phyloP scores from a whole-genome alignment of 2,329 filamentous ascomycete genomes.

The Colletotrichum falcatum region DNA sequence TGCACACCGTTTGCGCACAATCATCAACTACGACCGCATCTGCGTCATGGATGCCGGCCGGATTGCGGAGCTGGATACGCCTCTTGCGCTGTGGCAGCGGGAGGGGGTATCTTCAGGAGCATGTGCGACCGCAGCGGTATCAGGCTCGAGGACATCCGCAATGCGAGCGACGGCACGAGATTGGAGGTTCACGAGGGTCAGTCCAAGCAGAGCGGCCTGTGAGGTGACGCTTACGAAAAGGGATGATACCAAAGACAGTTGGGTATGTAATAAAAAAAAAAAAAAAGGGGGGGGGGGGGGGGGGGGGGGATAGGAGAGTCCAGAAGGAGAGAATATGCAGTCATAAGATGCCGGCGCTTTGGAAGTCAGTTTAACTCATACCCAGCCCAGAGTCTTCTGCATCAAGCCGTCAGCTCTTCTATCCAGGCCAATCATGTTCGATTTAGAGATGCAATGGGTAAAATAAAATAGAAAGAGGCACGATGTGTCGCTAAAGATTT shows the following conservation, averaged over 20 bases:
- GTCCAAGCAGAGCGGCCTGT: constrained; percentile 39
- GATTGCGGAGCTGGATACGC: constrained; percentile 89
- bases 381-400: not conserved
- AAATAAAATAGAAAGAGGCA: no score
- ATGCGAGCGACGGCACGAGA: constrained; percentile 54
- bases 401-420: not conserved
- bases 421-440: not conserved
- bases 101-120: constrained; percentile 81
- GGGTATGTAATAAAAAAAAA: not conserved
- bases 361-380: not conserved
- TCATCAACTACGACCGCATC: constrained; percentile 94
- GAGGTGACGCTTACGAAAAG: not conserved
- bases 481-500: not conserved
- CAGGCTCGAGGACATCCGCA: constrained; percentile 64
- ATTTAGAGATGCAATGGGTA: not conserved
- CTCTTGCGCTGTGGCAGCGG: constrained; percentile 76
- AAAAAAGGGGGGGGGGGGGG: no score
- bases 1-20: constrained; percentile 90
- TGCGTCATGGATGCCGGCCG: constrained; percentile 93
- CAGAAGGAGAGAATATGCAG: not conserved
- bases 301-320: not conserved
- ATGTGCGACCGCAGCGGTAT: constrained; percentile 95
- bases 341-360: not conserved
- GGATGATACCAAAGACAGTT: constrained; percentile 36
- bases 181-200: constrained; percentile 25